Base-by-base conservation (phyloP, 306 rosid species). In the Inga leiocalycina region DNA sequence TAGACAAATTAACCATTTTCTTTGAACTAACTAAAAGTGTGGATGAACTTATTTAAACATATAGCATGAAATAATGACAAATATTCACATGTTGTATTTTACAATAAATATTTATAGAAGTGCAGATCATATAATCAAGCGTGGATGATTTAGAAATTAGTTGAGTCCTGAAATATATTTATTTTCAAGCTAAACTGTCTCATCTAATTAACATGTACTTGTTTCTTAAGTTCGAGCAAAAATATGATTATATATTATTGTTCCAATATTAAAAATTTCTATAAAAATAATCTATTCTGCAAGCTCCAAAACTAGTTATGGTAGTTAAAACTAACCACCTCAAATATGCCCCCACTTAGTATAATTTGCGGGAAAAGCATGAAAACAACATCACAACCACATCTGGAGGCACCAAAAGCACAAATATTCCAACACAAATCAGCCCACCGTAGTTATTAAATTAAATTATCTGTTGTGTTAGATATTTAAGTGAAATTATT, bases 371-470 rank as follows among this genome's bases (percentile, higher is more conserved):
- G 4, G 6, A 11, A 11, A 73, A 76, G 74, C 41, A 6, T 83
- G 91, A 88, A 83, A 80, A 77, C 41, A 83, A 88, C 86, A 66
- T 80, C 80, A 39, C 85, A 88, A 80, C 81, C 70, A 62, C 22
- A 32, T 62, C 49, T 56, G 35, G n/a, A 68, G 37, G 49, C 67
- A 15, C 73, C 52, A 51, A n/a, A 45, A 76, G 68, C 77, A 48
- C 32, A 46, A 46, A 62, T 59, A 59, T 34, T n/a, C 72, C 57
- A 44, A 48, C 24, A 32, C 30, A 49, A 27, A 71, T 44, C 46
- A 10, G 24, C 46, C 46, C 73, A 16, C 8, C 73, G 37, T 69
- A 19, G 48, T 24, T 62, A 17, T 15, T 65, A 16, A 35, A 70
- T 41, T 70, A 39, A 20, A 70, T 64, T 64, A 64, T 64, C 10